Evolutionary conservation across 2,329 filamentous ascomycete species (phyloP).

Genomic region (Aspergillus aculeatus): DNA sequence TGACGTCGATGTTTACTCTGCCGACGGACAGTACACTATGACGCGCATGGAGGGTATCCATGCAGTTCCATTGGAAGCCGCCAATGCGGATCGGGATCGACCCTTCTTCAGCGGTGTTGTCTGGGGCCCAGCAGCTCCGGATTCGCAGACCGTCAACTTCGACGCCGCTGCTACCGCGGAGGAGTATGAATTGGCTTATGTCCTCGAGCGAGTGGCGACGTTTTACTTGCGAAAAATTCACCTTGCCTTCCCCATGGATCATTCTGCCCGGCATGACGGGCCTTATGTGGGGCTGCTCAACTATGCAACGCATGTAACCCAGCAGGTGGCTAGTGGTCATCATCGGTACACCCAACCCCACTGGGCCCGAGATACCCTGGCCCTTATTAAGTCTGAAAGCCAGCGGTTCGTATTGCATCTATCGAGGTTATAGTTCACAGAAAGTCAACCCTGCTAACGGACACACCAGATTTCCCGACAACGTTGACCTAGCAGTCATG

Average conservation of each 20-base stretch:
- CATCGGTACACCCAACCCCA: background rate
- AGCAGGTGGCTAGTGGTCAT: background rate
- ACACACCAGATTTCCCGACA: too few relatives aligned
- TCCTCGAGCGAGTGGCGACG: background rate
- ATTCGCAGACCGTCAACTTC: too few relatives aligned
- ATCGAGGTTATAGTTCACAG: too few relatives aligned
- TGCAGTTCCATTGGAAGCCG: background rate
- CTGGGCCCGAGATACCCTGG: background rate
- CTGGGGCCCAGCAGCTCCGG: background rate
- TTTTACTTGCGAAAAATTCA: background rate
- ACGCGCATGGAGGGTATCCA: background rate
- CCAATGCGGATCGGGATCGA: background rate
- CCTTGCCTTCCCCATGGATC: too few relatives aligned
- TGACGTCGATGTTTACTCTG: background rate
- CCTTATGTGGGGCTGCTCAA: background rate
- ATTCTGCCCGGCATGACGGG: too few relatives aligned
- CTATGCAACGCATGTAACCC: background rate
- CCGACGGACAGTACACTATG: background rate
- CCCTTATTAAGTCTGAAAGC: too few relatives aligned
- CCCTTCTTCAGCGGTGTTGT: background rate
- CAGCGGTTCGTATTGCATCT: too few relatives aligned
- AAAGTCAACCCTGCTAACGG: too few relatives aligned
- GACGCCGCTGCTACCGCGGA: background rate
- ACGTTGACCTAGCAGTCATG: background rate
- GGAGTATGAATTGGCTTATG: background rate